phyloP scores from a whole-genome alignment of 306 rosid genomes.

The Prosopis cineraria region DNA sequence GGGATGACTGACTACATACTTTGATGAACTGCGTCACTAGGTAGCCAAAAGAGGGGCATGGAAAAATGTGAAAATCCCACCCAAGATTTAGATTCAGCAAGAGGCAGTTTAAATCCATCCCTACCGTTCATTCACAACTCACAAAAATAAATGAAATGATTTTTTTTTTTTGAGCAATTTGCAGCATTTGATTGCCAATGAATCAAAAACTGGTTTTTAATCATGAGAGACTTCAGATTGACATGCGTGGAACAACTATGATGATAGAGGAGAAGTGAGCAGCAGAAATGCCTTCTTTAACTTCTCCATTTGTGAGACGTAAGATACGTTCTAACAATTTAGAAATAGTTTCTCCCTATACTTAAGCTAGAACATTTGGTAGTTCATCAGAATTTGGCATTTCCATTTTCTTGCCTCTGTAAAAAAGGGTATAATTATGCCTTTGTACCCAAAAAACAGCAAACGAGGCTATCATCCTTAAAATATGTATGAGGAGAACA shows the following conservation, averaged over 20 bases:
- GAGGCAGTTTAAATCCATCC: not conserved
- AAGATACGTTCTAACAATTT: not conserved
- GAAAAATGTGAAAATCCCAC: not conserved
- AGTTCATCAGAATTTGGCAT: not conserved
- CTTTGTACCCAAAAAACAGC: not conserved
- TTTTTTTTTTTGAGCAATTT: too few species aligned
- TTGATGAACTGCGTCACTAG: not conserved
- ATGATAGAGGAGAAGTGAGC: not conserved
- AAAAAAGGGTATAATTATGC: not conserved
- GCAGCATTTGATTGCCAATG: not conserved
- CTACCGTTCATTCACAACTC: not conserved
- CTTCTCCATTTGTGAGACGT: not conserved
- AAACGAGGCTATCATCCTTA: not conserved
- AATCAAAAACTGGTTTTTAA: not conserved
- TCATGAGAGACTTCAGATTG: not conserved
- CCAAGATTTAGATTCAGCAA: not conserved
- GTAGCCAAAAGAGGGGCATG: not conserved
- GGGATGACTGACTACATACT: not conserved
- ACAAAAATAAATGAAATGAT: not conserved
- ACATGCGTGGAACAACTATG: not conserved
- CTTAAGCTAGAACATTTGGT: not conserved
- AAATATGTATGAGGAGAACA: not conserved
- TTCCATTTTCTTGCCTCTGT: not conserved
- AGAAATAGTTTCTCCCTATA: not conserved
- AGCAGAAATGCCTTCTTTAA: not conserved